A percentile compares a stretch with the other conserved stretches of the same genome.
Conservation (phyloP, 2,329 filamentous ascomycete species). For the Fusarium illudens region DNA sequence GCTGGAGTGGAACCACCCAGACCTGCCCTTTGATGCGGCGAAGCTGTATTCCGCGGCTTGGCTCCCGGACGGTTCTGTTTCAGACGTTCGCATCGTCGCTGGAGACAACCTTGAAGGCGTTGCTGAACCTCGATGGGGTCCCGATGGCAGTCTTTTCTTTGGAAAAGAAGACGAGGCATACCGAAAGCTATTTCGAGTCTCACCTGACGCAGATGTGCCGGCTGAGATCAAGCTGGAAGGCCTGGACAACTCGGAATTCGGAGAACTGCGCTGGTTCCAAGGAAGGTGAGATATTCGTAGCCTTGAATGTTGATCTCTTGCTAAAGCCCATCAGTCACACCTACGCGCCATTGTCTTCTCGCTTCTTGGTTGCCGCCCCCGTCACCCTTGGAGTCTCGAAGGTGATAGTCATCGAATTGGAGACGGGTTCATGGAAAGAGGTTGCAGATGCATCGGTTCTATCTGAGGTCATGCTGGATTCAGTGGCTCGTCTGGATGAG, state of each 20-base stretch:
- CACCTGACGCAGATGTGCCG: slow-evolving; percentile 39
- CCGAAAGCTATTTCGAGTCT: slow-evolving; percentile 57
- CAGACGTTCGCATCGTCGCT: slow-evolving; percentile 49
- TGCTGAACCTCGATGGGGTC: slow-evolving; percentile 60
- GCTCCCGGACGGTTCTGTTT: slow-evolving; percentile 44
- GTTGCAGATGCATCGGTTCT: slow-evolving; percentile 44
- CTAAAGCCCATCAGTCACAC: slow-evolving; percentile 46
- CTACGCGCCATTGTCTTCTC: slow-evolving; percentile 49
- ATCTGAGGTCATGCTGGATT: slow-evolving; percentile 47
- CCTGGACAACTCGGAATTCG: slow-evolving; percentile 54
- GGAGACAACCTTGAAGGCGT: slow-evolving; percentile 54
- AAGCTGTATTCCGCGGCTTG: slow-evolving; percentile 56
- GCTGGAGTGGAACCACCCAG: slow-evolving; percentile 64
- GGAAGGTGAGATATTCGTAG: slow-evolving; percentile 40
- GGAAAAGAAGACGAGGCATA: slow-evolving; percentile 56
- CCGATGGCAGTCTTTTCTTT: slow-evolving; percentile 59
- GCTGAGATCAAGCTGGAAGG: slow-evolving; percentile 47
- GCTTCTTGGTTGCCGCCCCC: slow-evolving; percentile 47
- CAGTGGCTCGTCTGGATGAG: slow-evolving; percentile 47
- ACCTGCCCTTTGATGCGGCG: slow-evolving; percentile 60
- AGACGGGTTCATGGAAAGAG: slow-evolving; percentile 41
- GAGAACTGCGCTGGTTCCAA: slow-evolving; percentile 44
- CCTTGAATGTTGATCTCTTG: neutral
- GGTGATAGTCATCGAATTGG: slow-evolving; percentile 52
- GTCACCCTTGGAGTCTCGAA: slow-evolving; percentile 46